These are phyloP conservation scores for Fusarium palustre DNA, from an alignment of 2,329 filamentous ascomycete species.

Conservation along the genomic window DNA sequence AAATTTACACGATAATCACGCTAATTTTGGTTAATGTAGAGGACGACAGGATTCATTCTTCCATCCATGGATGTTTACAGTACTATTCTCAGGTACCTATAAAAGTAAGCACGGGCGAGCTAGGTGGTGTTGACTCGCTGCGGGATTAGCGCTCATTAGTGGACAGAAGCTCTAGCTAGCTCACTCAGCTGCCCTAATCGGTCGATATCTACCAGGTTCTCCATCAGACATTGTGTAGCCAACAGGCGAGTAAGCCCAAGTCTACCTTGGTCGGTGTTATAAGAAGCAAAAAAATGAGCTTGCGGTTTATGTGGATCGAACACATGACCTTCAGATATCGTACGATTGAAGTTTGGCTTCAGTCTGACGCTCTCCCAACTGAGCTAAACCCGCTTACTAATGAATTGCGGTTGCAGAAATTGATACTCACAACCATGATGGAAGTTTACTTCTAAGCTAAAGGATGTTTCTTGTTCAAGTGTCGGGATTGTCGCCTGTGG, in stretches of 20 bases:
- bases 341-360: constrained; percentile 27
- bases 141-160: background rate
- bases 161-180: background rate
- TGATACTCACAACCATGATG: background rate
- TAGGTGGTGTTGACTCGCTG: background rate
- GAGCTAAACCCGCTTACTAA: constrained; percentile 38
- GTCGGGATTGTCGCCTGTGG: background rate
- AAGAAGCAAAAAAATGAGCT: background rate
- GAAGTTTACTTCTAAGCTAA: too few species aligned
- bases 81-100: background rate
- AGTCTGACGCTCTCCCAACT: constrained; percentile 39
- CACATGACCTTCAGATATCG: constrained; percentile 35
- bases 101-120: background rate
- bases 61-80: too few species aligned
- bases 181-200: too few species aligned
- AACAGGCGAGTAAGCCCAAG: background rate
- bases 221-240: background rate
- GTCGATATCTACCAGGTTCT: background rate
- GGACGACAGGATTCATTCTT: background rate
- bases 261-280: background rate
- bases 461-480: too few species aligned
- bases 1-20: background rate
- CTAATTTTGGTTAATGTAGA: background rate
- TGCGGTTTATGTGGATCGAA: constrained; percentile 37
- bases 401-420: fast-evolving